A percentile compares a stretch with the other conserved stretches of the same genome.
Evolutionary conservation across 495 filamentous ascomycete genomes (phyloP).

Genomic region (Glutinoglossum americanum): DNA sequence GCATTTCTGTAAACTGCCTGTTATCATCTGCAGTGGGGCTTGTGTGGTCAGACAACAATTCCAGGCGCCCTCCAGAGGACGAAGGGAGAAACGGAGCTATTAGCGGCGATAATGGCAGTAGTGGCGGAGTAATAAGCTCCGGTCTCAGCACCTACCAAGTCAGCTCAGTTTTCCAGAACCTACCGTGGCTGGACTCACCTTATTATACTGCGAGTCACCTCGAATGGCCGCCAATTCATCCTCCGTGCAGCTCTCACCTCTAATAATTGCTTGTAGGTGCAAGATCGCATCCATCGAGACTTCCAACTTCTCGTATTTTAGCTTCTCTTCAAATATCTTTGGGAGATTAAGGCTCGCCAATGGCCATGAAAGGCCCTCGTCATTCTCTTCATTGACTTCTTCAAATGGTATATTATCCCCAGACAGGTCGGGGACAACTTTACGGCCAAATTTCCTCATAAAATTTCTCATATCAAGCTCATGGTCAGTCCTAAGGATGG

Average conservation of each 20-base stretch:
- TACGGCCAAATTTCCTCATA: conserved; percentile 12
- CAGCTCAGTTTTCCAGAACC: not conserved
- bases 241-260: not conserved
- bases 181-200: not conserved
- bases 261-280: conserved; percentile 12
- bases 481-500: conserved; percentile 27
- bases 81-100: conserved; percentile 24
- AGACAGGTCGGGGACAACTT: not conserved
- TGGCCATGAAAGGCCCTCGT: conserved; percentile 3
- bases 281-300: conserved; percentile 10
- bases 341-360: not conserved
- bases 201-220: not conserved
- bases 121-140: conserved; percentile 32
- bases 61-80: conserved; percentile 25
- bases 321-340: conserved; percentile 5
- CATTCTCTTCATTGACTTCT: conserved; percentile 3
- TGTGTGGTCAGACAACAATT: conserved; percentile 27
- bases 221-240: not conserved
- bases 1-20: conserved; percentile 20
- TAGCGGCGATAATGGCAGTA: conserved; percentile 26
- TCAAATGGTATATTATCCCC: not conserved
- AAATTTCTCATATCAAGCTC: conserved; percentile 21
- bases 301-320: conserved; percentile 12
- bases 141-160: not conserved
- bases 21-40: conserved; percentile 26